A percentile compares a stretch with the other conserved stretches of the same genome.
Conservation (phyloP, 208 protist genomes). For the Entamoeba histolytica region DNA sequence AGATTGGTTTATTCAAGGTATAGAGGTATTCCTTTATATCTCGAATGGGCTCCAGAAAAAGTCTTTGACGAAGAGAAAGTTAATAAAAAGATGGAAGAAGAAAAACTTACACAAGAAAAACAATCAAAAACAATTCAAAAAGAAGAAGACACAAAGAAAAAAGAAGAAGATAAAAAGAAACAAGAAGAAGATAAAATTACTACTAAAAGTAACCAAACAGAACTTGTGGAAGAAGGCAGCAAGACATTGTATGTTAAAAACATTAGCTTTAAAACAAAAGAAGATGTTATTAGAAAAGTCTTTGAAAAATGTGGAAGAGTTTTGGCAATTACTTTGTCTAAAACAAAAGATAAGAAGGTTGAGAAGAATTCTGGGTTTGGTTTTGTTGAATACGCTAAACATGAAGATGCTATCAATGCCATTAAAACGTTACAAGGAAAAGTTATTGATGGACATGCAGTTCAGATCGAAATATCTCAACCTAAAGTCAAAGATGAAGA, state of each 20-base stretch:
- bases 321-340: conserved; percentile 25
- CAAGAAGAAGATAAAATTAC: not conserved
- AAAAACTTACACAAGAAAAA: not conserved
- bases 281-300: conserved; percentile 33
- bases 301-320: conserved; percentile 25
- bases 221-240: not conserved
- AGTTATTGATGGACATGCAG: conserved; percentile 35
- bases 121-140: not conserved
- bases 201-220: conserved; percentile 38
- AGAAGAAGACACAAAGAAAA: conserved; percentile 1
- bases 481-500: not conserved
- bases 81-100: not conserved
- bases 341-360: conserved; percentile 22
- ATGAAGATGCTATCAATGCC: conserved; percentile 32
- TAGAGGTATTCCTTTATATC: conserved; percentile 64
- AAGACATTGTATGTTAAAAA: conserved; percentile 62
- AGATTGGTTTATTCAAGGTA: conserved; percentile 73
- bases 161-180: not conserved
- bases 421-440: conserved; percentile 31
- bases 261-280: conserved; percentile 58
- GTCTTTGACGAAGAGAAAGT: conserved; percentile 27
- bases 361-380: conserved; percentile 60
- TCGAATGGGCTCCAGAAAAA: conserved; percentile 82
- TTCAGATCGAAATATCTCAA: conserved; percentile 30
- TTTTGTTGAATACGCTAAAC: conserved; percentile 63